These are phyloP conservation scores for Fusarium agapanthi DNA, from an alignment of 2,329 filamentous ascomycete genomes.

Conservation along the genomic window DNA sequence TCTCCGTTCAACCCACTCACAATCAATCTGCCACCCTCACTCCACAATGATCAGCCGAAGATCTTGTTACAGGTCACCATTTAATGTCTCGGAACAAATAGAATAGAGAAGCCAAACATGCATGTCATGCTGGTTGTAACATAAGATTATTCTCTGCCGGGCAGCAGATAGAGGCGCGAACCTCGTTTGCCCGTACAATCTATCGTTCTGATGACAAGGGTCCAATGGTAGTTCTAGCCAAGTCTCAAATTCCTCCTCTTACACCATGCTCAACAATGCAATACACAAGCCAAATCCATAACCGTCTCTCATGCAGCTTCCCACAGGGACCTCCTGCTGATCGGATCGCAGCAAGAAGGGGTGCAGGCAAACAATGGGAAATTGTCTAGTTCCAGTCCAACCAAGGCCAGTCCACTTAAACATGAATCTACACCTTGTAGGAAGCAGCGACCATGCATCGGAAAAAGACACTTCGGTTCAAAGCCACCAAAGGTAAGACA, in stretches of 20 bases:
- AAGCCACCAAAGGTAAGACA: slow-evolving; percentile 26
- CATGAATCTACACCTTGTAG: slow-evolving; percentile 12
- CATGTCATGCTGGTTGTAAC: slow-evolving; percentile 44
- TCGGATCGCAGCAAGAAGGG: slow-evolving; percentile 19
- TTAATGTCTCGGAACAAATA: neutral
- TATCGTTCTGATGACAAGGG: slow-evolving; percentile 45
- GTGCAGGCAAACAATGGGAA: slow-evolving; percentile 12
- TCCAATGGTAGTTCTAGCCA: slow-evolving; percentile 33
- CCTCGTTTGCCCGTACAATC: slow-evolving; percentile 51
- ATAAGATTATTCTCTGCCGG: slow-evolving; percentile 45
- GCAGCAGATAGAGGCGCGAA: slow-evolving; percentile 47
- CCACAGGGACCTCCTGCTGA: slow-evolving; percentile 40
- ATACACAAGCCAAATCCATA: slow-evolving; percentile 32
- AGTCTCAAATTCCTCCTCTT: slow-evolving; percentile 38
- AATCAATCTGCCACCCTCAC: neutral
- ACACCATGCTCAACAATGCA: slow-evolving; percentile 37
- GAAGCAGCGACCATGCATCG: slow-evolving; percentile 20
- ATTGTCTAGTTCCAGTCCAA: slow-evolving; percentile 15
- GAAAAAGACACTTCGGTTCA: slow-evolving; percentile 15
- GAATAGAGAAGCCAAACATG: slow-evolving; percentile 27
- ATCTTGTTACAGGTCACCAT: slow-evolving; percentile 1
- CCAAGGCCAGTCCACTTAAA: slow-evolving; percentile 11
- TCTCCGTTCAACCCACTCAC: neutral
- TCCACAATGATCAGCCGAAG: neutral
- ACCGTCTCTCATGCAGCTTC: slow-evolving; percentile 29